A percentile compares a stretch with the other conserved stretches of the same genome.
These are phyloP conservation scores for Starmera dryadoides DNA, from an alignment of 805 yeast genomes.

Conservation along the genomic window DNA sequence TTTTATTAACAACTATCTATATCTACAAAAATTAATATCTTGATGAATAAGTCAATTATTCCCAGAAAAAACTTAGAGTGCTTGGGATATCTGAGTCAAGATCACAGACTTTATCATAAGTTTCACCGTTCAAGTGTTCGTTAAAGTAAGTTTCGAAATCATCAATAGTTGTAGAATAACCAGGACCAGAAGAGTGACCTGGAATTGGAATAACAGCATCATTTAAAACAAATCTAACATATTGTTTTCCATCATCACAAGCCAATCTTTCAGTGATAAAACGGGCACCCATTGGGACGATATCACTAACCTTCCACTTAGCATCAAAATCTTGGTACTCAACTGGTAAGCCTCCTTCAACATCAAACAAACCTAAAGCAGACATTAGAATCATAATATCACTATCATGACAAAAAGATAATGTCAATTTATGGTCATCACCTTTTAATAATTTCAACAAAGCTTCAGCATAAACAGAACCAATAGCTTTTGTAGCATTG, in stretches of 20 bases:
- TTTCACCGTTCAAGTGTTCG: slow-evolving; percentile 21
- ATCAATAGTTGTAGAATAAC: slow-evolving; percentile 36
- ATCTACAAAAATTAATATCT: no score
- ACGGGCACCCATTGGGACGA: slow-evolving; percentile 54
- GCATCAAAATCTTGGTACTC: slow-evolving; percentile 39
- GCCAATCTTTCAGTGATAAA: slow-evolving; percentile 41
- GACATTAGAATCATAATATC: slow-evolving; percentile 54
- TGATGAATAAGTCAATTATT: not conserved
- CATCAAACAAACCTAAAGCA: slow-evolving; percentile 49
- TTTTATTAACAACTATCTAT: no score
- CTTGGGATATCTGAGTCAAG: not conserved
- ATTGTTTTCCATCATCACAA: slow-evolving; percentile 29
- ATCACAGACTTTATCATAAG: slow-evolving; percentile 26
- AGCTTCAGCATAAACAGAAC: slow-evolving; percentile 50
- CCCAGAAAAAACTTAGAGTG: not conserved
- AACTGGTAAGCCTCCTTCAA: slow-evolving; percentile 31
- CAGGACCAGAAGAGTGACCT: slow-evolving; percentile 46
- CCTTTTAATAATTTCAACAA: slow-evolving; percentile 41
- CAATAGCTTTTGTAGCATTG: slow-evolving; percentile 48
- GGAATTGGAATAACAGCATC: slow-evolving; percentile 49
- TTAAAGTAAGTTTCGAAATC: slow-evolving; percentile 26
- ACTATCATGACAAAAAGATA: slow-evolving; percentile 72
- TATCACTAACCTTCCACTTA: slow-evolving; percentile 39
- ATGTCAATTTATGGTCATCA: slow-evolving; percentile 46
- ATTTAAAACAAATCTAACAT: slow-evolving; percentile 42